Evolutionary conservation across 2,329 filamentous ascomycete genomes (phyloP).

Genomic region (Aspergillus calidoustus): DNA sequence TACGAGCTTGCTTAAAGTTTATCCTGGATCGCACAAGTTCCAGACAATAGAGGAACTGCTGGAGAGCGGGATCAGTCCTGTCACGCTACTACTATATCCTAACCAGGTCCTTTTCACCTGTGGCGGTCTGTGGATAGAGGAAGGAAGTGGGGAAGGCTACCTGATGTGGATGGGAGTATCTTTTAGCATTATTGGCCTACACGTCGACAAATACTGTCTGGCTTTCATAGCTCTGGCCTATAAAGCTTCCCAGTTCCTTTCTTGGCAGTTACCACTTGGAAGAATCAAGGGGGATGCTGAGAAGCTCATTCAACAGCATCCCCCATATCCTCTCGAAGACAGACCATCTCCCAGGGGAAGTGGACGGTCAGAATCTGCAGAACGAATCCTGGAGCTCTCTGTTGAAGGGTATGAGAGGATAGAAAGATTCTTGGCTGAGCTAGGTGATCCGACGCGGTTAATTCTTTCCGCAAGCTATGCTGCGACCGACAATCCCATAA

Average conservation of each 20-base stretch:
- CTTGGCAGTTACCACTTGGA: neutral
- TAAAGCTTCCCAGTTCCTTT: neutral
- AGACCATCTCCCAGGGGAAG: too few relatives aligned
- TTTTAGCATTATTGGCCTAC: neutral
- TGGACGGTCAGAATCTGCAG: too few relatives aligned
- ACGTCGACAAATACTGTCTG: conserved; percentile 1
- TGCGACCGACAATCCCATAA: too few relatives aligned
- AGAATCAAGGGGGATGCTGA: neutral
- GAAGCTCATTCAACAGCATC: too few relatives aligned
- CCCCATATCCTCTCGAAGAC: too few relatives aligned
- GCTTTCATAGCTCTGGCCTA: conserved; percentile 1
- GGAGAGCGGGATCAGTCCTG: conserved; percentile 2
- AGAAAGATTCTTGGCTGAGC: too few relatives aligned
- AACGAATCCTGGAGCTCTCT: too few relatives aligned
- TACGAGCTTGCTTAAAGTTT: conserved; percentile 3
- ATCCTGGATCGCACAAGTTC: conserved; percentile 10
- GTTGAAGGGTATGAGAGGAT: too few relatives aligned
- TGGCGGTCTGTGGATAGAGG: conserved; percentile 10
- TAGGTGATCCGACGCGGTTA: too few relatives aligned
- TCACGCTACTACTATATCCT: neutral
- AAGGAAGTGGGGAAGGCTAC: neutral
- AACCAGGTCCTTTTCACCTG: conserved; percentile 5
- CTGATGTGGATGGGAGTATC: conserved; percentile 12
- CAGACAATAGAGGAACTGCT: neutral
- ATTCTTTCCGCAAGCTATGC: too few relatives aligned